Conservation (phyloP, 2,329 filamentous ascomycete species). For the Aspergillus chevalieri region DNA sequence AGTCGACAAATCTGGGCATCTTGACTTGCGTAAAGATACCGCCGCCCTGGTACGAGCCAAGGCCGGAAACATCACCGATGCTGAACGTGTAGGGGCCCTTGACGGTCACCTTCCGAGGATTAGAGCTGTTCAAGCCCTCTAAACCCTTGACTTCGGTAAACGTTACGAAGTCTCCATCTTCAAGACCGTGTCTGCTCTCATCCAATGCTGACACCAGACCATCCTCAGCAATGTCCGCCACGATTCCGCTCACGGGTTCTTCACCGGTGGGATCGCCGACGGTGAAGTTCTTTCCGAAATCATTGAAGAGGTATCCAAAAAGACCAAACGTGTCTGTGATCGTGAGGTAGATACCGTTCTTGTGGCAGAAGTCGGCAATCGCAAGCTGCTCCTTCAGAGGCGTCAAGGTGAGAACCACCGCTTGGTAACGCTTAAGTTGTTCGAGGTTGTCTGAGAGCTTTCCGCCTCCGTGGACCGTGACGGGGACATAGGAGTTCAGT, state of each 20-base stretch:
- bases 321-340: conserved; percentile 85
- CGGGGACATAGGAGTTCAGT: conserved; percentile 92
- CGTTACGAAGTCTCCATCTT: conserved; percentile 93
- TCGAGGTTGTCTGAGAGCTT: conserved; percentile 70
- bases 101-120: conserved; percentile 83
- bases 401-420: conserved; percentile 82
- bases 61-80: conserved; percentile 82
- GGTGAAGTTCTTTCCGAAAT: conserved; percentile 92
- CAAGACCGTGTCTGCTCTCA: conserved; percentile 87
- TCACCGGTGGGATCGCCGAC: conserved; percentile 87
- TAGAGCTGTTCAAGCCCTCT: conserved; percentile 75
- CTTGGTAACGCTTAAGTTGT: conserved; percentile 84
- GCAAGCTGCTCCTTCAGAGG: conserved; percentile 71
- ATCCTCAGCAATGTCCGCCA: conserved; percentile 82
- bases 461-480: conserved; percentile 60
- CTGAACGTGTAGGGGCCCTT: conserved; percentile 97
- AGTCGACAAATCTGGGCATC: conserved; percentile 91
- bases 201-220: conserved; percentile 89
- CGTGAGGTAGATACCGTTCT: conserved; percentile 86
- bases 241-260: conserved; percentile 76
- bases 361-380: conserved; percentile 89
- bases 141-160: conserved; percentile 92
- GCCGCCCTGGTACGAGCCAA: conserved; percentile 81
- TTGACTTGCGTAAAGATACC: conserved; percentile 95
- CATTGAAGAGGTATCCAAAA: conserved; percentile 93